Percentiles rank a stretch among this genome's conserved stretches.
These are phyloP conservation scores for Kazachstania bromeliacearum DNA, from an alignment of 805 yeast species.

Conservation along the genomic window DNA sequence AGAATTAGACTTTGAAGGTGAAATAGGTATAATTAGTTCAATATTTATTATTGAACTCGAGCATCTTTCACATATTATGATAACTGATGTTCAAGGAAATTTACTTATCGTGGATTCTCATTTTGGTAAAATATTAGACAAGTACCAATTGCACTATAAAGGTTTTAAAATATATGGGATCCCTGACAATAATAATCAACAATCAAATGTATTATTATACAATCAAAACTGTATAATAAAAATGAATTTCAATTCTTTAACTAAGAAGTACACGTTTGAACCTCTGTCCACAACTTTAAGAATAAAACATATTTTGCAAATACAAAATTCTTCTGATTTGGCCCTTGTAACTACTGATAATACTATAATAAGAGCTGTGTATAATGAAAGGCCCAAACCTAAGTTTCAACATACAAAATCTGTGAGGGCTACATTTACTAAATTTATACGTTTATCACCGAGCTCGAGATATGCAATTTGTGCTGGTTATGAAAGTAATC, in stretches of 20 bases:
- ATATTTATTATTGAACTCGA: conserved; percentile 1
- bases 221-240: not conserved
- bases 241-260: not conserved
- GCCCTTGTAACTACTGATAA: too few species aligned
- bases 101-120: conserved; percentile 8
- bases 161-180: not conserved
- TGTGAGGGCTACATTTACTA: not conserved
- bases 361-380: not conserved
- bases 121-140: conserved; percentile 1
- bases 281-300: not conserved
- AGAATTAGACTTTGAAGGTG: not conserved
- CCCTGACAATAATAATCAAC: not conserved
- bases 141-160: conserved; percentile 5
- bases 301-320: not conserved
- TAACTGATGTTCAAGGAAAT: conserved; percentile 15
- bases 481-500: conserved; percentile 2
- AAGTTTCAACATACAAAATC: too few species aligned
- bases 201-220: not conserved
- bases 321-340: not conserved
- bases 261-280: not conserved
- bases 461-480: conserved; percentile 2
- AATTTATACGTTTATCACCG: conserved; percentile 3
- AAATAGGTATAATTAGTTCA: not conserved
- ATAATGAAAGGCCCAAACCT: not conserved
- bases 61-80: conserved; percentile 2